Percentiles rank a stretch among this genome's conserved stretches.
These are phyloP conservation scores for Eucalyptus melliodora DNA, from an alignment of 345 rosid genomes.

Conservation along the genomic window DNA sequence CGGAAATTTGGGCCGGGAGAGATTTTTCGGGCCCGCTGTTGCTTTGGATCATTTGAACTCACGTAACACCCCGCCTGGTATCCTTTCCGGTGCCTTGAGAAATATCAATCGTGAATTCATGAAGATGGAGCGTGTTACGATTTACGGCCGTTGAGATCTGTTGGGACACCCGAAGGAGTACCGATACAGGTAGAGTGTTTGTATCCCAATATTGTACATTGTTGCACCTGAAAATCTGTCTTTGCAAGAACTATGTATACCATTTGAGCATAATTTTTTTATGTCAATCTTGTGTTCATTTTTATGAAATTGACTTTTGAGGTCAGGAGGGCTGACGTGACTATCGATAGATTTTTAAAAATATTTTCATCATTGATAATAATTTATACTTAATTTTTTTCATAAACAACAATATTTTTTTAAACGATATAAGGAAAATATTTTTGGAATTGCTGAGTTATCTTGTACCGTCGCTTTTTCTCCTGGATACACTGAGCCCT, in stretches of 20 bases:
- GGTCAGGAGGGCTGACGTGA: neutral
- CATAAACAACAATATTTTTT: too few relatives aligned
- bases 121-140: neutral
- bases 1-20: neutral
- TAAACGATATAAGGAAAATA: too few relatives aligned
- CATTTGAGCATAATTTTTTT: neutral
- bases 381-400: too few relatives aligned
- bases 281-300: neutral
- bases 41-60: neutral
- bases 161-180: neutral
- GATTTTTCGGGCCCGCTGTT: neutral
- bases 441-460: too few relatives aligned
- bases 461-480: too few relatives aligned
- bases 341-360: too few relatives aligned
- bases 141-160: neutral
- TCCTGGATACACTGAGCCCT: neutral
- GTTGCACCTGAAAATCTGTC: neutral
- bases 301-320: neutral
- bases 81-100: neutral
- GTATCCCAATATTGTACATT: neutral
- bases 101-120: neutral
- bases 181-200: accelerated
- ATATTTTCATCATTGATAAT: too few relatives aligned
- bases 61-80: accelerated
- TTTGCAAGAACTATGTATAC: accelerated